These are phyloP conservation scores for Neoscytalidium dimidiatum DNA, from an alignment of 2,329 filamentous ascomycete species.

Conservation along the genomic window DNA sequence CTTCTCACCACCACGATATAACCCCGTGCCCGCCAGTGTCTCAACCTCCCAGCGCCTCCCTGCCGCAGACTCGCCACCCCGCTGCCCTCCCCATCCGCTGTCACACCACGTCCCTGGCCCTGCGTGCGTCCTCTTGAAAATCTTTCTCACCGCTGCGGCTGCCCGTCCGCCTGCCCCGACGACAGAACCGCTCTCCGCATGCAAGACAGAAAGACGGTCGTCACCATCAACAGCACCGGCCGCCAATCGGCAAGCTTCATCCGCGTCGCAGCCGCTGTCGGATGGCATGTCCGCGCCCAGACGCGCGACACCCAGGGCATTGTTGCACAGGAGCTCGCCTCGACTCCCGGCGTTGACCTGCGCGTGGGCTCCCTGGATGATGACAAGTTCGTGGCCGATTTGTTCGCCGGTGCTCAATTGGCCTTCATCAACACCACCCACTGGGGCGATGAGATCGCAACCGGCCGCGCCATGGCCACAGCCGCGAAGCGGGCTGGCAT, in stretches of 20 bases:
- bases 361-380: constrained; percentile 68
- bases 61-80: not conserved
- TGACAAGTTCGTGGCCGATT: constrained; percentile 72
- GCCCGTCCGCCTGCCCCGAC: not conserved
- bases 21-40: constrained; percentile 4
- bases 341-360: constrained; percentile 78
- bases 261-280: constrained; percentile 88
- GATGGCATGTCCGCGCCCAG: constrained; percentile 91
- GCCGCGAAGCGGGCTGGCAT: constrained; percentile 83
- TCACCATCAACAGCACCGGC: constrained; percentile 93
- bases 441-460: constrained; percentile 90
- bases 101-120: constrained; percentile 6
- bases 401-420: constrained; percentile 82
- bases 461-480: constrained; percentile 85
- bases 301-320: constrained; percentile 83
- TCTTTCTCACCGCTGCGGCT: not conserved
- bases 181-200: constrained; percentile 29
- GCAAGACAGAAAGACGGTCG: constrained; percentile 69
- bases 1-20: constrained; percentile 15
- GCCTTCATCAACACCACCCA: constrained; percentile 99
- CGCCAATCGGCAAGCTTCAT: constrained; percentile 95
- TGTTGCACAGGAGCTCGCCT: constrained; percentile 82
- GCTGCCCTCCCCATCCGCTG: not conserved
- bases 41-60: not conserved
- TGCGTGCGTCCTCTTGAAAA: not conserved